A percentile compares a stretch with the other conserved stretches of the same genome.
These are phyloP conservation scores for Peltaster fructicola DNA, from an alignment of 2,329 filamentous ascomycete species.

Conservation along the genomic window DNA sequence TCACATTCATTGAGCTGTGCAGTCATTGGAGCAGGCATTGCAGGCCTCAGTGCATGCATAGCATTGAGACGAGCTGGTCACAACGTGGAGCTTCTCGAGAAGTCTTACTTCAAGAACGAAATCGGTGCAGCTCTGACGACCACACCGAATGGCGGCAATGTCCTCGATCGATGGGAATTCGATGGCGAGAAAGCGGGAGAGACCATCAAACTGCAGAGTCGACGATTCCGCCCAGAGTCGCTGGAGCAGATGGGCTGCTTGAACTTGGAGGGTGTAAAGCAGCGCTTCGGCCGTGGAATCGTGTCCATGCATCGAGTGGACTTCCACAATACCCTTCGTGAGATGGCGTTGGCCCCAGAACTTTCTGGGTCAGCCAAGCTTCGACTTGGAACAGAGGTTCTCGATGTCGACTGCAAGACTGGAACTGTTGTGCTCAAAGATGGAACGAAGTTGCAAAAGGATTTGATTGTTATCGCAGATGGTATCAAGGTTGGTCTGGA, in stretches of 20 bases:
- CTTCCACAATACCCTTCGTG: constrained; percentile 7
- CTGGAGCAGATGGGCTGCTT: constrained; percentile 3
- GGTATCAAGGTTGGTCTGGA: constrained; percentile 5
- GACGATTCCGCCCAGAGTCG: constrained; percentile 3
- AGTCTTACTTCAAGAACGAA: constrained; percentile 21
- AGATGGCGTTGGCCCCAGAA: constrained; percentile 5
- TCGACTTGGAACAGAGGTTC: constrained; percentile 5
- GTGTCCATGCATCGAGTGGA: constrained; percentile 10
- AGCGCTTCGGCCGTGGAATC: constrained; percentile 6
- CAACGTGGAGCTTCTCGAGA: constrained; percentile 10
- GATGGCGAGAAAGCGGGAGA: constrained; percentile 11
- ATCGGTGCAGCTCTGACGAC: constrained; percentile 26
- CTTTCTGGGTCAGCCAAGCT: no score
- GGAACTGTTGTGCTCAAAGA: constrained; percentile 6
- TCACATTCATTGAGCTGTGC: no score
- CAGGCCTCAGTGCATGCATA: constrained; percentile 10
- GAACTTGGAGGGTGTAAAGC: constrained; percentile 4
- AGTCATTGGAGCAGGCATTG: constrained; percentile 13
- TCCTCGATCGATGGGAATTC: constrained; percentile 21
- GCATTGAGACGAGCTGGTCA: constrained; percentile 7
- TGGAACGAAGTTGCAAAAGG: constrained; percentile 4
- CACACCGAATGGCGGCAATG: constrained; percentile 21
- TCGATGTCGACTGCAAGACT: constrained; percentile 6
- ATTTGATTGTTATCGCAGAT: constrained; percentile 10
- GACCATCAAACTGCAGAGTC: constrained; percentile 5